Evolutionary conservation across 805 yeast genomes (phyloP).

Genomic region (Monosporozyma solicola): DNA sequence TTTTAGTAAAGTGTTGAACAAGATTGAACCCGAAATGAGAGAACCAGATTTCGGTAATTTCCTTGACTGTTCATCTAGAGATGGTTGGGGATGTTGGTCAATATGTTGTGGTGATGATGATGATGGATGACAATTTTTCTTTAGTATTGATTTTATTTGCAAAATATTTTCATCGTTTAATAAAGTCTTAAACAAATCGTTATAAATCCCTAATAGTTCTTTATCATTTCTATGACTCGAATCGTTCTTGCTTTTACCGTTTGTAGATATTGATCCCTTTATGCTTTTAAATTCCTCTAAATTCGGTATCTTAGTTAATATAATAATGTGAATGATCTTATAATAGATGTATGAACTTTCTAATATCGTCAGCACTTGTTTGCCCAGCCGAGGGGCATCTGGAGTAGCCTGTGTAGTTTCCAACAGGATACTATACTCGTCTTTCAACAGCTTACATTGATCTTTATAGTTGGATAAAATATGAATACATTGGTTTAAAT

Average conservation of each 20-base stretch:
- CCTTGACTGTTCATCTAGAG: not conserved
- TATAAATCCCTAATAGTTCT: conserved; percentile 27
- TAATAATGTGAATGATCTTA: conserved; percentile 26
- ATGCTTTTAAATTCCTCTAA: conserved; percentile 17
- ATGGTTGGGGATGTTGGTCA: not conserved
- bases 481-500: conserved; percentile 25
- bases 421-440: not conserved
- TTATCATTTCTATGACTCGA: conserved; percentile 10
- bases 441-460: conserved; percentile 20
- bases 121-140: not conserved
- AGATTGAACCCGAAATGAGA: conserved; percentile 3
- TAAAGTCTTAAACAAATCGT: conserved; percentile 24
- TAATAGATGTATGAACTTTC: conserved; percentile 30
- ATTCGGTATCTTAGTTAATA: conserved; percentile 23
- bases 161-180: conserved; percentile 24
- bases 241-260: conserved; percentile 8
- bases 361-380: not conserved
- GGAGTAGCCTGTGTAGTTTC: not conserved
- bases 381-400: not conserved
- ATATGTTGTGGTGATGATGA: not conserved
- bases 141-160: conserved; percentile 15
- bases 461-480: conserved; percentile 26
- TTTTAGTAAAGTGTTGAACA: conserved; percentile 12
- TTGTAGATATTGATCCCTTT: conserved; percentile 11
- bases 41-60: conserved; percentile 8